Evolutionary conservation across 2,329 filamentous ascomycete species (phyloP).

Genomic region (Rhynchosporium agropyri): DNA sequence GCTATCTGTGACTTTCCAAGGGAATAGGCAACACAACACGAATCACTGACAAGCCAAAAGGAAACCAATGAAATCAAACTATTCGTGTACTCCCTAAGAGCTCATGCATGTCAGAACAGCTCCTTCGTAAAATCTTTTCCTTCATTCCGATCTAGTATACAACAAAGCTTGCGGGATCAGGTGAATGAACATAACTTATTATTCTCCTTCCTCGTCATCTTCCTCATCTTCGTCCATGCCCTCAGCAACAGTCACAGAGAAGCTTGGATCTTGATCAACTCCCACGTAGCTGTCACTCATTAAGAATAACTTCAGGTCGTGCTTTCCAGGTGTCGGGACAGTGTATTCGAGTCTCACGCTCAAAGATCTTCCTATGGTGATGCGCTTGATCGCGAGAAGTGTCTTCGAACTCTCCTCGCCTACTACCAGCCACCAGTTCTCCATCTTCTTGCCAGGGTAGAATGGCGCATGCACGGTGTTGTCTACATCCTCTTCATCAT

Average conservation of each 20-base stretch:
- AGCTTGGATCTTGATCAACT: conserved; percentile 92
- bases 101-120: conserved; percentile 21
- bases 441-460: conserved; percentile 87
- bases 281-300: conserved; percentile 98
- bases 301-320: conserved; percentile 86
- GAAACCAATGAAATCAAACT: conserved; percentile 30
- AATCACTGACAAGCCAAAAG: conserved; percentile 36
- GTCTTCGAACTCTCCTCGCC: conserved; percentile 89
- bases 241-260: conserved; percentile 83
- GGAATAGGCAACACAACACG: conserved; percentile 32
- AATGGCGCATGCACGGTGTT: conserved; percentile 91
- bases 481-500: conserved; percentile 74
- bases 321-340: conserved; percentile 79
- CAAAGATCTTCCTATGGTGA: conserved; percentile 80
- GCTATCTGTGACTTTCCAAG: conserved; percentile 32
- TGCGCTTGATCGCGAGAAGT: conserved; percentile 89
- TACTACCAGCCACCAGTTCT: conserved; percentile 98
- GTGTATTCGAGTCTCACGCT: conserved; percentile 85
- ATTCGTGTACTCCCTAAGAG: conserved; percentile 20
- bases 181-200: conserved; percentile 33
- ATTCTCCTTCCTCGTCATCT: conserved; percentile 71
- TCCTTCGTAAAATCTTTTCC: conserved; percentile 36
- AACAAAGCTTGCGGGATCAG: conserved; percentile 32
- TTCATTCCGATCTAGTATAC: conserved; percentile 41
- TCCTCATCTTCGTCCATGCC: conserved; percentile 94